Percentiles rank a stretch among this genome's conserved stretches.
Evolutionary conservation across 2,329 filamentous ascomycete species (phyloP).

Genomic region (Alternaria postmessia): DNA sequence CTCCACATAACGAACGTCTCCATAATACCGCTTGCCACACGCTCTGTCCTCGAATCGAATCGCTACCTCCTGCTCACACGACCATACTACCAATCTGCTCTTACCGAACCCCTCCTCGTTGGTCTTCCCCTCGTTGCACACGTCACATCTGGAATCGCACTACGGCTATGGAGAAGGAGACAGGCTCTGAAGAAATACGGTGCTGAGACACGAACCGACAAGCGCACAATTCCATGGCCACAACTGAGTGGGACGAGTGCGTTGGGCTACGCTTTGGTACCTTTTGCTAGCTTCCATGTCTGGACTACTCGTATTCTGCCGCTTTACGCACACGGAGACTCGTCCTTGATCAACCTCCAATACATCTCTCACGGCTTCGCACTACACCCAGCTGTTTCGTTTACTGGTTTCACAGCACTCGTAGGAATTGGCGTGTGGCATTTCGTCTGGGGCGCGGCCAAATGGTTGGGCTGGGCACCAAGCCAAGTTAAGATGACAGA

Average conservation of each 20-base stretch:
- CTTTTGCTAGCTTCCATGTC: slow-evolving; percentile 74
- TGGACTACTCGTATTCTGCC: slow-evolving; percentile 80
- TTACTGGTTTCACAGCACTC: slow-evolving; percentile 72
- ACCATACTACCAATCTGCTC: slow-evolving; percentile 84
- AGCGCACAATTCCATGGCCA: slow-evolving; percentile 69
- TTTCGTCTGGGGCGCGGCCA: slow-evolving; percentile 84
- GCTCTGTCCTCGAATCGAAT: slow-evolving; percentile 73
- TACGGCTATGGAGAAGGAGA: slow-evolving; percentile 77
- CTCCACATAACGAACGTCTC: slow-evolving; percentile 59
- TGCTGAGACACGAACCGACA: slow-evolving; percentile 66
- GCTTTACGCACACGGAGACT: slow-evolving; percentile 79
- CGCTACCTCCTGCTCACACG: slow-evolving; percentile 88
- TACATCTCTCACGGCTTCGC: slow-evolving; percentile 89
- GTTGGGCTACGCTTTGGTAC: slow-evolving; percentile 74
- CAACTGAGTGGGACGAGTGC: slow-evolving; percentile 72
- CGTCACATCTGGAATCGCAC: slow-evolving; percentile 75
- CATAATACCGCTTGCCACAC: slow-evolving; percentile 44
- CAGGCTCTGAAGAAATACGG: slow-evolving; percentile 80
- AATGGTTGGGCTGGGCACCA: slow-evolving; percentile 75
- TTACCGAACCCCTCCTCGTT: slow-evolving; percentile 81
- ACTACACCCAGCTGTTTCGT: slow-evolving; percentile 71
- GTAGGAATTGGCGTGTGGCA: slow-evolving; percentile 75
- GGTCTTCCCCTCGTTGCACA: slow-evolving; percentile 78
- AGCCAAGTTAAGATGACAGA: slow-evolving; percentile 60
- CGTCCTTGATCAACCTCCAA: slow-evolving; percentile 81